These are phyloP conservation scores for Yamadazyma blattariae DNA, from an alignment of 1,139 yeast species.

Conservation along the genomic window DNA sequence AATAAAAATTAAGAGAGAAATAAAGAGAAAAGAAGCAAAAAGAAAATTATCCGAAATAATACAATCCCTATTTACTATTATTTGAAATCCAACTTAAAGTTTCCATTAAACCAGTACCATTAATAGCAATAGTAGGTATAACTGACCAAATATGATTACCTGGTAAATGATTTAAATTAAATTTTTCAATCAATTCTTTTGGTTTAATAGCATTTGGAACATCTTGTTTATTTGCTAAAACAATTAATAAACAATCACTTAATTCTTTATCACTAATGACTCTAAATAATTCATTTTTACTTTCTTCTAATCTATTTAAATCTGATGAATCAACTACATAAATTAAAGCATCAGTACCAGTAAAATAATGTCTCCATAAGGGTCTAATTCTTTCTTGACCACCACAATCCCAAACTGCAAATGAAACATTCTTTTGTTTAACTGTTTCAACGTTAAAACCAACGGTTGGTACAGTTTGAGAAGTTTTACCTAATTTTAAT, in stretches of 20 bases:
- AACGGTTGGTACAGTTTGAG: conserved; percentile 88
- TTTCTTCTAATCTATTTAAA: conserved; percentile 67
- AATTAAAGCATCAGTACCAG: conserved; percentile 91
- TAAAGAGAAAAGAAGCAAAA: neutral
- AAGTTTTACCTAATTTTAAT: conserved; percentile 69
- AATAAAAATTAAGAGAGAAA: neutral
- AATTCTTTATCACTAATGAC: conserved; percentile 80
- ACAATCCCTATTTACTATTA: conserved; percentile 40
- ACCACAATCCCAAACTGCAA: conserved; percentile 97
- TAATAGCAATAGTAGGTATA: conserved; percentile 71
- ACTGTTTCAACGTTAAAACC: conserved; percentile 95
- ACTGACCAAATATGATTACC: conserved; percentile 70
- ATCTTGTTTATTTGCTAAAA: conserved; percentile 92
- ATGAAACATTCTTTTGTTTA: conserved; percentile 79
- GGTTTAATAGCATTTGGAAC: conserved; percentile 61
- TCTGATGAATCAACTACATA: conserved; percentile 89
- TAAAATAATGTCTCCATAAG: conserved; percentile 91
- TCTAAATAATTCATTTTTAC: conserved; percentile 73
- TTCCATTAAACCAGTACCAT: conserved; percentile 74
- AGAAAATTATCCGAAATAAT: neutral
- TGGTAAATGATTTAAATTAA: conserved; percentile 53
- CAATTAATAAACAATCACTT: conserved; percentile 72
- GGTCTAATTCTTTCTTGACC: conserved; percentile 92
- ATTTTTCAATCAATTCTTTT: conserved; percentile 58
- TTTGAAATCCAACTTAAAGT: conserved; percentile 73